Conservation (phyloP, 768 basidiomycete genomes). For the Lentinula sp. region DNA sequence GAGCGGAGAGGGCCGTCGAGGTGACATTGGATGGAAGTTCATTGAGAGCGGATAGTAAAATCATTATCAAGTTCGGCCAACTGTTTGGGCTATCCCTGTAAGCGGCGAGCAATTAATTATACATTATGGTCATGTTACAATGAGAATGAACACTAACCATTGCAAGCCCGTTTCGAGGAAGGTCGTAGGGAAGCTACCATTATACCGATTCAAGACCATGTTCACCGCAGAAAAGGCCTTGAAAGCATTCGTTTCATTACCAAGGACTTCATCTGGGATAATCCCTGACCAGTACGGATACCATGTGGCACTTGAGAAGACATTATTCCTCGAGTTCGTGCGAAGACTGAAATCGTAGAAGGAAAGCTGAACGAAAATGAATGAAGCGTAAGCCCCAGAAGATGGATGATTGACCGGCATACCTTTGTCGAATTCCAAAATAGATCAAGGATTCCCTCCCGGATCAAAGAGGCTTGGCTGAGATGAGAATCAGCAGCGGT, state of each 20-base stretch:
- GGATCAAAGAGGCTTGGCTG: constrained; percentile 49
- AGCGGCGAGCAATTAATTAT: not conserved
- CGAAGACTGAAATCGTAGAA: constrained; percentile 90
- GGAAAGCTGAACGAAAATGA: constrained; percentile 35
- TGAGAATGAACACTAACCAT: constrained; percentile 42
- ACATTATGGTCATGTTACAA: not conserved
- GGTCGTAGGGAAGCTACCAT: constrained; percentile 80
- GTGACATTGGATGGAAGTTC: constrained; percentile 72
- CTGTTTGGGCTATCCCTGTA: constrained; percentile 79
- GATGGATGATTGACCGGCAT: not conserved
- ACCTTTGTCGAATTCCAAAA: constrained; percentile 75
- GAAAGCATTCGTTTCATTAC: constrained; percentile 54
- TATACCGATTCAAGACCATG: constrained; percentile 77
- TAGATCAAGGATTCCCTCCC: constrained; percentile 75
- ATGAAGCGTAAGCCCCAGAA: not conserved
- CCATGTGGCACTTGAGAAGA: constrained; percentile 74
- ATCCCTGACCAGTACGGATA: constrained; percentile 89
- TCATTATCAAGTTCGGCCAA: constrained; percentile 86
- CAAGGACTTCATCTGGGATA: constrained; percentile 63
- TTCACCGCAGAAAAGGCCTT: constrained; percentile 70
- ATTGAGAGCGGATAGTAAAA: constrained; percentile 70
- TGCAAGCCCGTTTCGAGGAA: constrained; percentile 76
- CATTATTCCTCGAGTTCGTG: constrained; percentile 51
- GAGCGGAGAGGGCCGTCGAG: constrained; percentile 43
- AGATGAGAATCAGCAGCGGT: constrained; percentile 44